Evolutionary conservation across 805 yeast species (phyloP).

Genomic region (Hanseniaspora vineae): DNA sequence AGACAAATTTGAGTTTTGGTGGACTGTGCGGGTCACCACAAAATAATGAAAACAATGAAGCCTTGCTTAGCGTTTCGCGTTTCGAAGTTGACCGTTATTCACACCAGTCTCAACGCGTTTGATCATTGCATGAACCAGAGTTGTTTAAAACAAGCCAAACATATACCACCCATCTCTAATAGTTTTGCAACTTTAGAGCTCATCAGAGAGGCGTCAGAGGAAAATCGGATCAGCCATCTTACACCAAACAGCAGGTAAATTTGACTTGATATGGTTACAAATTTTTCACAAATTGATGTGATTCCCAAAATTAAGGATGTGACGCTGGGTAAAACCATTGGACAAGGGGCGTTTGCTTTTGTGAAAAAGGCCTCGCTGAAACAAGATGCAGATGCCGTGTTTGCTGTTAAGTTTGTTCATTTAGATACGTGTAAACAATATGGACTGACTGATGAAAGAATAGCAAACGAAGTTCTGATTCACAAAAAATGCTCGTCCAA

Average conservation of each 20-base stretch:
- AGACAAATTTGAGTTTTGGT: no score
- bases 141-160: no score
- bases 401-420: constrained; percentile 50
- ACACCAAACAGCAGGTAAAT: background rate
- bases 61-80: no score
- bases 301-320: constrained; percentile 37
- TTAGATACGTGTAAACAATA: constrained; percentile 23
- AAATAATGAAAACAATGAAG: no score
- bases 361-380: constrained; percentile 37
- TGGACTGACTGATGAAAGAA: constrained; percentile 28
- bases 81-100: no score
- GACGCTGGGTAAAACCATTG: constrained; percentile 39
- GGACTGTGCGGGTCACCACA: no score
- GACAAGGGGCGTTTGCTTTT: constrained; percentile 58
- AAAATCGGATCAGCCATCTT: background rate
- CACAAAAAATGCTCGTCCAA: constrained; percentile 48
- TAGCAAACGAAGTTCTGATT: constrained; percentile 42
- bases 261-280: constrained; percentile 3
- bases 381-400: constrained; percentile 26
- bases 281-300: constrained; percentile 34
- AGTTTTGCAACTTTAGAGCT: no score
- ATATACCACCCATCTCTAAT: no score
- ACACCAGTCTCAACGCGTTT: no score
- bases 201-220: no score
- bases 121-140: no score